Base-by-base conservation (phyloP, 164 flowering plant species). In the Vitis rotundifolia region DNA sequence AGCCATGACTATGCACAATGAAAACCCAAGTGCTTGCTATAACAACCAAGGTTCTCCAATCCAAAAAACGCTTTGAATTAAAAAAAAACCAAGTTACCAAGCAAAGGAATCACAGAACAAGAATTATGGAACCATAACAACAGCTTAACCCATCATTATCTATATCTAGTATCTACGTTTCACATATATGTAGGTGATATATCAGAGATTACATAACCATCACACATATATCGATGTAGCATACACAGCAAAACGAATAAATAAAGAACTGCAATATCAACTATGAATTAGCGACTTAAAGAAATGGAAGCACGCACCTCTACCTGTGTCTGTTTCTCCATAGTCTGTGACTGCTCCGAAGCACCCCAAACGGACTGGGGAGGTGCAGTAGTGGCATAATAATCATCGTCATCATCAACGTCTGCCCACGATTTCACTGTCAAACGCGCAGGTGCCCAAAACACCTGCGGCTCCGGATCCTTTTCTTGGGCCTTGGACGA, bases 401-500 rank as follows among this genome's bases (percentile, higher is more conserved):
- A 92, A 73, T 94, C 97, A 49, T 88, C 92, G 13, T 91, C 96
- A 16, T 91, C 97, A 50, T 90, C 97, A 14, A 89, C 94, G 77
- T 94, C 98, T 8, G 97, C 98, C 98, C 98, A 92, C 0, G 92
- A 87, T 63, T 88, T 89, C 14, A 63, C 77, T 3, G 75, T 87
- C 57, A 94, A 75, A 1, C 91, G 92, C 9, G 95, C 74, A 1
- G 97, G 95, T 0, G 93, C 83, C 97, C 97, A 94, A 60, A 81
- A 83, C 8, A 91, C 92, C 81, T 70, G 84, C 8, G 82, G 66
- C 80, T 86, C 81, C 9, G 84, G 71, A 73, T 85, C 87, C 76
- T 77, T 76, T 8, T 63, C 59, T 49, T 82, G 75, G 56, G 57
- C 73, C 72, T 88, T 85, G 3, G 83, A 76, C 54, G 84, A 79